Conservation (phyloP, 148 eudicot genomes). For the Rhododendron kiyosumense region DNA sequence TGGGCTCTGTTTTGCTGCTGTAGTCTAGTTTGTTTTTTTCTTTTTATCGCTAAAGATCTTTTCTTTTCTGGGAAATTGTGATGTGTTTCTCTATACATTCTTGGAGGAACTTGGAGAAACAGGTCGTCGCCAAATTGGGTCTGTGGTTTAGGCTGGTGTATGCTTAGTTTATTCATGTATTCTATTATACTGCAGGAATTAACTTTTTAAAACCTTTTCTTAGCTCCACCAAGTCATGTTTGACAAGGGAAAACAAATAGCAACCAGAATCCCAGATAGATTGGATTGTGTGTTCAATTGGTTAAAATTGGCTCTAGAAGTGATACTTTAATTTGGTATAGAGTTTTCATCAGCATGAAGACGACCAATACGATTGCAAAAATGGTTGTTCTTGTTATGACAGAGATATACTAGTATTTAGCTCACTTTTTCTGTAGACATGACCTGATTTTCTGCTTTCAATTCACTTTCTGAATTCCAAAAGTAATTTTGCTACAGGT, state of each 20-base stretch:
- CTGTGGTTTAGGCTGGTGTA: not conserved
- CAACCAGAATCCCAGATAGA: not conserved
- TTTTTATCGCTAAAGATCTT: not conserved
- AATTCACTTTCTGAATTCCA: not conserved
- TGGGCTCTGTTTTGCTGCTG: not conserved
- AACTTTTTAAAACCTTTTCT: not conserved
- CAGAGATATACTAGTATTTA: not conserved
- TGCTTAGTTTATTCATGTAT: not conserved
- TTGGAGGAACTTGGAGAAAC: not conserved
- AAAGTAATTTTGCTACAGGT: conserved; percentile 36
- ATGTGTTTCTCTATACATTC: not conserved
- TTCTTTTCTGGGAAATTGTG: not conserved
- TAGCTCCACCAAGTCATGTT: not conserved
- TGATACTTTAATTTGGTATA: not conserved
- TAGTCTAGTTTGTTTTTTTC: not conserved
- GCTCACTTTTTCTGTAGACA: not conserved
- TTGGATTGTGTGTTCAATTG: not conserved
- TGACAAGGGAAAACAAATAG: not conserved
- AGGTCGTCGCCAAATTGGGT: not conserved
- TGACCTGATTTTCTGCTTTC: conserved; percentile 5
- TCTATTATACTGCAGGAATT: not conserved
- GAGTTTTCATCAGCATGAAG: not conserved
- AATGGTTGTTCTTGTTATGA: not conserved
- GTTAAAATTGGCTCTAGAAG: not conserved
- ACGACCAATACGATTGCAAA: not conserved